Conservation (phyloP, 257 asterid species). For the Eucommia ulmoides region DNA sequence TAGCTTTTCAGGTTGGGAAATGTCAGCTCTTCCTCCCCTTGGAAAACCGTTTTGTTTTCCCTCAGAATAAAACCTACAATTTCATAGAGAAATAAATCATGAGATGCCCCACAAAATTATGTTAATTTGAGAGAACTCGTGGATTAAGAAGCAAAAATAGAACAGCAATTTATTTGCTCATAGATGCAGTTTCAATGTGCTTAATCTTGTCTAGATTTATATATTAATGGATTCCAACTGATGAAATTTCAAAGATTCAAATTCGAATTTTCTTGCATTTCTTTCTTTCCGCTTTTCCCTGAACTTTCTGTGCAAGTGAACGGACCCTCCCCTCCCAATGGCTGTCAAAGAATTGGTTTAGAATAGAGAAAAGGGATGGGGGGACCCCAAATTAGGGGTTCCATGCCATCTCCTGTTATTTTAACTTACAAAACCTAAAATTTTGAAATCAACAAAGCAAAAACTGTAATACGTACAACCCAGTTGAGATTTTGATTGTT, state of each 20-base stretch:
- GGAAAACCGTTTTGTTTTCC: constrained; percentile 35
- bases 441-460: not conserved
- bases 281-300: not conserved
- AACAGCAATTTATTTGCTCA: not conserved
- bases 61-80: constrained; percentile 61
- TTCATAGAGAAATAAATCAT: constrained; percentile 15
- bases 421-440: not conserved
- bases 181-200: not conserved
- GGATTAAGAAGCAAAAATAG: not conserved
- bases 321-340: not conserved
- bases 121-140: not conserved
- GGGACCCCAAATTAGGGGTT: too few relatives aligned
- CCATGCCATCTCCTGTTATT: not conserved
- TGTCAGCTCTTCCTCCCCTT: constrained; percentile 39
- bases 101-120: constrained; percentile 15
- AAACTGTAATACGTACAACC: too few relatives aligned
- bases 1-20: constrained; percentile 27
- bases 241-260: too few relatives aligned
- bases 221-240: not conserved
- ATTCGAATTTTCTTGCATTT: too few relatives aligned
- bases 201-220: not conserved
- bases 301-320: not conserved
- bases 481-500: too few relatives aligned
- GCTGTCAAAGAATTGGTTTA: not conserved
- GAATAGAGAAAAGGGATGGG: too few relatives aligned